Percentiles rank a stretch among this genome's conserved stretches.
phyloP scores from a whole-genome alignment of 495 filamentous ascomycete genomes.

The Lasiosphaeris hirsuta region DNA sequence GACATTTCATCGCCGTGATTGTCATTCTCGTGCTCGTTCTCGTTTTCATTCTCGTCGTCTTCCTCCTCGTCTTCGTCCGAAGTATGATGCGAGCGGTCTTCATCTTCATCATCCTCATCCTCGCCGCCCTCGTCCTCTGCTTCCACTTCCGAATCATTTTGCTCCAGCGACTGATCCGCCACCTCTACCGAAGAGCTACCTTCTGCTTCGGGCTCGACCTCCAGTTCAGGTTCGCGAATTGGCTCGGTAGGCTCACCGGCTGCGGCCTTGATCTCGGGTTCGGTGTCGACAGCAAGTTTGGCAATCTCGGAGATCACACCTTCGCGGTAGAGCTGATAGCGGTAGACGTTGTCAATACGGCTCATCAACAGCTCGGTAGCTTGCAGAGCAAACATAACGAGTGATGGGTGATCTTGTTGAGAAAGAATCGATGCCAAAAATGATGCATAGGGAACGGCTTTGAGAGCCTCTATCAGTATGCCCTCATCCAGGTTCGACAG shows the following conservation, averaged over 20 bases:
- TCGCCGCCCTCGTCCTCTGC: slow-evolving; percentile 21
- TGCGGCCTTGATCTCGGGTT: slow-evolving; percentile 7
- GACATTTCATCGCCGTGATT: slow-evolving; percentile 59
- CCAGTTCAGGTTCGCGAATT: slow-evolving; percentile 18
- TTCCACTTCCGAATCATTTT: slow-evolving; percentile 31
- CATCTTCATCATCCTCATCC: slow-evolving; percentile 45
- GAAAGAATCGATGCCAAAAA: slow-evolving; percentile 94
- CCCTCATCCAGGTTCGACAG: slow-evolving; percentile 84
- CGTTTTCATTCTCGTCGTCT: slow-evolving; percentile 49
- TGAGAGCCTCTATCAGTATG: slow-evolving; percentile 82
- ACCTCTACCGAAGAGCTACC: not conserved
- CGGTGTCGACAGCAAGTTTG: slow-evolving; percentile 51
- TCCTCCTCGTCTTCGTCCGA: slow-evolving; percentile 53
- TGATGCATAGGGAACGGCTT: slow-evolving; percentile 94
- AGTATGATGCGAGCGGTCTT: slow-evolving; percentile 30
- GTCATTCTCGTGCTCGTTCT: slow-evolving; percentile 54
- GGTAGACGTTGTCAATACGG: slow-evolving; percentile 81
- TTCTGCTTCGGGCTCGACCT: slow-evolving; percentile 1
- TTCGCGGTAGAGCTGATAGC: slow-evolving; percentile 95
- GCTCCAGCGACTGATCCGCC: slow-evolving; percentile 7
- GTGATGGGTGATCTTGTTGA: slow-evolving; percentile 84
- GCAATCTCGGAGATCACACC: slow-evolving; percentile 90
- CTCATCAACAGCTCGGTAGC: slow-evolving; percentile 84
- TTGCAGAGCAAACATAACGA: slow-evolving; percentile 83
- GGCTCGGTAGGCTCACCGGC: slow-evolving; percentile 1